A percentile compares a stretch with the other conserved stretches of the same genome.
Conservation (phyloP, 768 basidiomycete species). For the Nidula microcarpa region DNA sequence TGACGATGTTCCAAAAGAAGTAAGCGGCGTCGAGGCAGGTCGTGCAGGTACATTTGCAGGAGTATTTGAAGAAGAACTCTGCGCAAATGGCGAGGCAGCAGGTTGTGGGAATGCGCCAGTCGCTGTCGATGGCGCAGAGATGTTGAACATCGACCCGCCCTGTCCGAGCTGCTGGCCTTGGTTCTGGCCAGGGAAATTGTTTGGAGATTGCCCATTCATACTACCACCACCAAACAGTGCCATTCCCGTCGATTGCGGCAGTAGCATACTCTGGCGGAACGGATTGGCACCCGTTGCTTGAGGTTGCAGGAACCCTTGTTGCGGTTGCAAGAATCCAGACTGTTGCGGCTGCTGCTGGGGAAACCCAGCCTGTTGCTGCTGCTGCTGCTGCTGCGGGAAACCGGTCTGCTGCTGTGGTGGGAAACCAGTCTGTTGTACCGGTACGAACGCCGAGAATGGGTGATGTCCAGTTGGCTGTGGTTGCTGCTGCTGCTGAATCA, state of each 20-base stretch:
- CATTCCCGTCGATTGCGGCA: slow-evolving; percentile 62
- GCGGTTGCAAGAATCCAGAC: slow-evolving; percentile 23
- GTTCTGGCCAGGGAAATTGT: slow-evolving; percentile 15
- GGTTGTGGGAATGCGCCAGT: slow-evolving; percentile 2
- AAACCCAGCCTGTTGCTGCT: slow-evolving; percentile 22
- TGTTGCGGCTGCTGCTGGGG: slow-evolving; percentile 25
- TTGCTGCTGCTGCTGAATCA: slow-evolving; percentile 26
- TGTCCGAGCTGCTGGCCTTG: slow-evolving; percentile 4
- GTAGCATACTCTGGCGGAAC: slow-evolving; percentile 77
- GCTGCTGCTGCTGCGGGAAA: slow-evolving; percentile 21
- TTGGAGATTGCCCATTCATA: slow-evolving; percentile 14
- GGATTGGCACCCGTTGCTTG: slow-evolving; percentile 73
- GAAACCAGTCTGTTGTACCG: slow-evolving; percentile 28
- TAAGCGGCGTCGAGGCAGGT: slow-evolving; percentile 73
- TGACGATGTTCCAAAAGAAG: slow-evolving; percentile 23
- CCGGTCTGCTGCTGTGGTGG: slow-evolving; percentile 22
- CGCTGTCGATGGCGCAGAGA: background rate
- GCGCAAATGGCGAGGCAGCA: slow-evolving; percentile 17
- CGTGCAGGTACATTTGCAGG: slow-evolving; percentile 43
- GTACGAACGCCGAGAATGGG: slow-evolving; percentile 52
- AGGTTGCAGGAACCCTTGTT: slow-evolving; percentile 40
- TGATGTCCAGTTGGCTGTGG: slow-evolving; percentile 43
- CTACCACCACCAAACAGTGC: slow-evolving; percentile 36
- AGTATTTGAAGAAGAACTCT: slow-evolving; percentile 11
- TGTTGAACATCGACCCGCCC: slow-evolving; percentile 7